Percentiles rank a stretch among this genome's conserved stretches.
Conservation (phyloP, 2,329 filamentous ascomycete genomes). For the Zasmidium angulare region DNA sequence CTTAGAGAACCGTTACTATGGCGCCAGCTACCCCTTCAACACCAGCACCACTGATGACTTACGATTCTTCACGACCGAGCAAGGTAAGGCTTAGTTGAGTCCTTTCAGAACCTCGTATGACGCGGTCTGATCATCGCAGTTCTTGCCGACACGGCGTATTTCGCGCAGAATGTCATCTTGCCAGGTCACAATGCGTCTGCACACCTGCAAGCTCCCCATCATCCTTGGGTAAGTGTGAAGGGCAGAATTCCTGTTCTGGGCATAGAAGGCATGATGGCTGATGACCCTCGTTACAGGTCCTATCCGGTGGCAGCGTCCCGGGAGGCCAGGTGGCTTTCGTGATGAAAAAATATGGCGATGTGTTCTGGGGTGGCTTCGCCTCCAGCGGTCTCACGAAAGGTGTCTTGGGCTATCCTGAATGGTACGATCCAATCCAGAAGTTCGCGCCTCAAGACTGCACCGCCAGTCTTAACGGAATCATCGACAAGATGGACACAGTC, state of each 20-base stretch:
- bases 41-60: conserved; percentile 52
- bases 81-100: conserved; percentile 42
- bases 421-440: conserved; percentile 59
- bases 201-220: conserved; percentile 45
- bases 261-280: too few species aligned
- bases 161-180: conserved; percentile 50
- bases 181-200: conserved; percentile 44
- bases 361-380: conserved; percentile 75
- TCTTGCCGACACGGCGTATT: conserved; percentile 54
- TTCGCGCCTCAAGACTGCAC: conserved; percentile 62
- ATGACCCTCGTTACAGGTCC: conserved; percentile 19
- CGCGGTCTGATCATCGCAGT: conserved; percentile 26
- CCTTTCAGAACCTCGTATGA: not conserved
- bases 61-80: conserved; percentile 52
- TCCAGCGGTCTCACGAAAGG: conserved; percentile 68
- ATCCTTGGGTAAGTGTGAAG: conserved; percentile 38
- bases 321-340: conserved; percentile 48
- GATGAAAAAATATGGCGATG: conserved; percentile 56
- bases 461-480: conserved; percentile 54
- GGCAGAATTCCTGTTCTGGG: too few species aligned
- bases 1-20: conserved; percentile 54
- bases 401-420: conserved; percentile 68
- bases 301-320: conserved; percentile 48
- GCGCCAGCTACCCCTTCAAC: conserved; percentile 50
- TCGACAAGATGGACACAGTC: conserved; percentile 58